These are phyloP conservation scores for Buddleja alternifolia DNA, from an alignment of 257 asterid species.

Conservation along the genomic window DNA sequence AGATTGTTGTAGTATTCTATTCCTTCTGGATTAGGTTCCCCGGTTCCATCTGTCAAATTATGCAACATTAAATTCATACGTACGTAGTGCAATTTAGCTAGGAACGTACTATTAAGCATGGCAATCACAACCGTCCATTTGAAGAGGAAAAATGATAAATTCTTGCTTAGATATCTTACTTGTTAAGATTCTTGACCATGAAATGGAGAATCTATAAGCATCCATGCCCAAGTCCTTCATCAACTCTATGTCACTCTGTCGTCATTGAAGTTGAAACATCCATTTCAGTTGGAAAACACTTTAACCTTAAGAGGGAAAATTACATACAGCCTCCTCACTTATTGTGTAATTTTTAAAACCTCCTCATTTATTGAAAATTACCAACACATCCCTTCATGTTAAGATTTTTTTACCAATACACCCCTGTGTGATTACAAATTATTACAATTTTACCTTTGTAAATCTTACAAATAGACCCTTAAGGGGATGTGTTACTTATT, in stretches of 20 bases:
- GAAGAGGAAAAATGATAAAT: neutral
- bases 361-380: too few relatives aligned
- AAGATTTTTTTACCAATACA: too few relatives aligned
- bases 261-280: slow-evolving; percentile 32
- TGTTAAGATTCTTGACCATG: slow-evolving; percentile 90
- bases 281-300: slow-evolving; percentile 29
- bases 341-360: too few relatives aligned
- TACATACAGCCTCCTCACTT: too few relatives aligned
- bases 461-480: too few relatives aligned
- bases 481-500: too few relatives aligned
- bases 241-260: slow-evolving; percentile 77
- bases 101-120: too few relatives aligned
- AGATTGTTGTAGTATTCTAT: slow-evolving; percentile 74
- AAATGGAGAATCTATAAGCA: slow-evolving; percentile 87
- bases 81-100: neutral
- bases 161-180: slow-evolving; percentile 46
- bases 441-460: too few relatives aligned
- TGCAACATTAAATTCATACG: neutral
- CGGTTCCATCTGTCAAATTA: slow-evolving; percentile 68
- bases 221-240: slow-evolving; percentile 88
- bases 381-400: too few relatives aligned
- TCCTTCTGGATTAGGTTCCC: slow-evolving; percentile 74
- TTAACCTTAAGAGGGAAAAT: too few relatives aligned
- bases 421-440: too few relatives aligned
- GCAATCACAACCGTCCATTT: too few relatives aligned